Percentiles rank a stretch among this genome's conserved stretches.
phyloP scores from a whole-genome alignment of 148 eudicot genomes.

The Spergularia bocconei region DNA sequence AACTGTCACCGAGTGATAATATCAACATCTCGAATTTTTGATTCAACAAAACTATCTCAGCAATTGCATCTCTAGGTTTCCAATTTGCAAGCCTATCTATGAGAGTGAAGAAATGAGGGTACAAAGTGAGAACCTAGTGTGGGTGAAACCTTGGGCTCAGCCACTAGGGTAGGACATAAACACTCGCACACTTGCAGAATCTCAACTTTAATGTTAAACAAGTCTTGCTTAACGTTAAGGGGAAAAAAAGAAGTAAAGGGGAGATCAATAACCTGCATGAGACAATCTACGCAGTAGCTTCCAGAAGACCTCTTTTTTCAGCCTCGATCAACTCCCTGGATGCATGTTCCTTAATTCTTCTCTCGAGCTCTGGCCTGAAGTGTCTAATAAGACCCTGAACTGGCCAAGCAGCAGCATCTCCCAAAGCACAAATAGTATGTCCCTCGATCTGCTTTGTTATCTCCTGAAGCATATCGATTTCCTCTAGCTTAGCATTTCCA shows the following conservation, averaged over 20 bases:
- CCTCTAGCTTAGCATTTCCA: slow-evolving; percentile 88
- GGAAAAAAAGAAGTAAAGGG: neutral
- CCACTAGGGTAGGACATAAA: neutral
- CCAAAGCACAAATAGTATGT: slow-evolving; percentile 92
- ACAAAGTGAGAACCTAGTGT: neutral
- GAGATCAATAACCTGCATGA: slow-evolving; percentile 38
- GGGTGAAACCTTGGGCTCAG: neutral
- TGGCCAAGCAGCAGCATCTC: slow-evolving; percentile 99
- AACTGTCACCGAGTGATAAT: neutral
- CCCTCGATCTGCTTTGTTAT: slow-evolving; percentile 97
- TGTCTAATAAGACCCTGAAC: slow-evolving; percentile 97
- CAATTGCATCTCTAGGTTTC: too few species aligned
- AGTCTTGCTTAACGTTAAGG: neutral
- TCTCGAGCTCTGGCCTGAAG: slow-evolving; percentile 88
- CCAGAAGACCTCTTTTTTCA: slow-evolving; percentile 58
- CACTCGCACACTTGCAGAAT: neutral
- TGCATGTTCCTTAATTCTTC: slow-evolving; percentile 82
- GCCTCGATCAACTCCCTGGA: slow-evolving; percentile 71
- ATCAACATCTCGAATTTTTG: neutral
- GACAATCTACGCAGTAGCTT: slow-evolving; percentile 55
- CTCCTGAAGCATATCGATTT: slow-evolving; percentile 95
- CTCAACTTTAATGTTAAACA: neutral
- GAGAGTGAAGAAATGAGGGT: too few species aligned
- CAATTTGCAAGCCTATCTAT: too few species aligned
- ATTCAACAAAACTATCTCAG: neutral